Percentiles rank a stretch among this genome's conserved stretches.
Conservation (phyloP, 495 filamentous ascomycete genomes). For the Echria macrotheca region DNA sequence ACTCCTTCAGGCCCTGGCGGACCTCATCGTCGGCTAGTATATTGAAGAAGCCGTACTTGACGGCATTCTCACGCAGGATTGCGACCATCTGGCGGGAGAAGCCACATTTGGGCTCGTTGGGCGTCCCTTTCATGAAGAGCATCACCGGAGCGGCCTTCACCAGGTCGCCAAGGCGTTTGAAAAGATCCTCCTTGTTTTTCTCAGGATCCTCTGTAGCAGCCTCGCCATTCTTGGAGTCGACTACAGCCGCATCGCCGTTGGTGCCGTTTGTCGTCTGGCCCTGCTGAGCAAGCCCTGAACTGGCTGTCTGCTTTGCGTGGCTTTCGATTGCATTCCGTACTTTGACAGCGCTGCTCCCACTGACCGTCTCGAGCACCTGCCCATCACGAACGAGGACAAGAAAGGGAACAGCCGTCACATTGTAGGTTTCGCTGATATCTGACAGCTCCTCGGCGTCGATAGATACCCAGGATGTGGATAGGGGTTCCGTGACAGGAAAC, state of each 20-base stretch:
- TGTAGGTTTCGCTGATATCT: constrained; percentile 81
- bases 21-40: constrained; percentile 97
- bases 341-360: constrained; percentile 78
- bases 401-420: constrained; percentile 90
- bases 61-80: constrained; percentile 75
- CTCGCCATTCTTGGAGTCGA: constrained; percentile 13
- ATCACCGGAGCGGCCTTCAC: constrained; percentile 95
- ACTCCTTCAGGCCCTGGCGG: constrained; percentile 89
- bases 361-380: constrained; percentile 70
- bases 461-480: constrained; percentile 70
- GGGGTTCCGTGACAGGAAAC: constrained; percentile 62
- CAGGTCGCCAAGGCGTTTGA: constrained; percentile 67
- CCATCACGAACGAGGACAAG: constrained; percentile 71
- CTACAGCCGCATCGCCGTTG: constrained; percentile 24
- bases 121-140: constrained; percentile 95
- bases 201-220: constrained; percentile 39
- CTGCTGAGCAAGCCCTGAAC: constrained; percentile 3
- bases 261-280: constrained; percentile 21
- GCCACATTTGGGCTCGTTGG: constrained; percentile 85
- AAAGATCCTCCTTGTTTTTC: constrained; percentile 70
- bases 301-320: constrained; percentile 50
- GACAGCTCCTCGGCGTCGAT: constrained; percentile 86
- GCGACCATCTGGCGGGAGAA: constrained; percentile 87
- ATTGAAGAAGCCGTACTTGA: constrained; percentile 99
- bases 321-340: constrained; percentile 78